Evolutionary conservation across 345 rosid species (phyloP).

Genomic region (Combretum micranthum): DNA sequence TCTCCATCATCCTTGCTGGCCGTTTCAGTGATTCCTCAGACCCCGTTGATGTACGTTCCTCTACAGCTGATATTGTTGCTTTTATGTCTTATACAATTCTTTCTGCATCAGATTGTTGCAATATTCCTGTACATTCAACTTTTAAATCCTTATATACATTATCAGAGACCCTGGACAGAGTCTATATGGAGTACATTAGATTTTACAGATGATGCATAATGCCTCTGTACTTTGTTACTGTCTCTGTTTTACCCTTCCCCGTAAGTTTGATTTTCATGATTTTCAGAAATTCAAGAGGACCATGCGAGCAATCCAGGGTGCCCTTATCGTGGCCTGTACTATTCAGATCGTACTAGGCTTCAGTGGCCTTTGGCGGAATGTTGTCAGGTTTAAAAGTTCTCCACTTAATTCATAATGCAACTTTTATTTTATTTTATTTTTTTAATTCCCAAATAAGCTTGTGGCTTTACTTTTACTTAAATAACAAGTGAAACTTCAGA

Average conservation of each 20-base stretch:
- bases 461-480: not conserved
- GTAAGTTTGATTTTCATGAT: not conserved
- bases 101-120: no score
- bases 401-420: not conserved
- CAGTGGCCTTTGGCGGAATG: constrained; percentile 99
- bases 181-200: no score
- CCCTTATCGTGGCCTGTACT: constrained; percentile 85
- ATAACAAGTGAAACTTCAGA: not conserved
- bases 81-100: no score
- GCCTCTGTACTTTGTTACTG: no score
- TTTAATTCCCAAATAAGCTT: no score
- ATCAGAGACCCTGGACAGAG: no score
- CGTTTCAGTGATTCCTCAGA: constrained; percentile 59
- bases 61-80: not conserved
- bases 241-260: no score
- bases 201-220: not conserved
- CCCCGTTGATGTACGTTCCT: constrained; percentile 59
- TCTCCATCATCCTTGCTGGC: constrained; percentile 52
- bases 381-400: constrained; percentile 50
- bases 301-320: constrained; percentile 98
- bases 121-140: no score
- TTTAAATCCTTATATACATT: no score
- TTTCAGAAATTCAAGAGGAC: constrained; percentile 66
- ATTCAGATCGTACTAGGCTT: constrained; percentile 98
- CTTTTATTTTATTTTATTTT: no score